Evolutionary conservation across 305 asterid species (phyloP), one percentile per base, ranked within the genome.

Genomic region (Coffea humblotiana): DNA sequence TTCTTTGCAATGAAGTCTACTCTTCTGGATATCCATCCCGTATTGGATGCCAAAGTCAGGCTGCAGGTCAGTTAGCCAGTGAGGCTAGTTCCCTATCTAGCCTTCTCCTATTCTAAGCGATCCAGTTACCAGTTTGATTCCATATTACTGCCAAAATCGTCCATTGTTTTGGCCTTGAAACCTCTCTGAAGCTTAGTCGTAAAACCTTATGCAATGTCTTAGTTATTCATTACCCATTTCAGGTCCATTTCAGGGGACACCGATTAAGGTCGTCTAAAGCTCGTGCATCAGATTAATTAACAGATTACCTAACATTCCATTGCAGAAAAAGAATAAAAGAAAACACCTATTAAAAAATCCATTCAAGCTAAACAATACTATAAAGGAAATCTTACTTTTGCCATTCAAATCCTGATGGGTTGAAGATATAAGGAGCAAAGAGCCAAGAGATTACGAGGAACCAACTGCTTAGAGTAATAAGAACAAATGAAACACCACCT

Each of bases 401-500:
- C 99, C 99, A 96, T 79, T 96, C 99, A 79, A 96, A 96, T 79
- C 99, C 98, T 77, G 99, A 96, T 71, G 99, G 99, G 84, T 96
- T 96, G 90, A 96, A 96, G 81, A 96, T 90, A 78, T 94, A 96
- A 23, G 99, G 99, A 49, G 99, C 98, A 77, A 93, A 96, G 80
- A 96, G 97, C 98, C 98, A 96, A 67, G 98, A 96, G 81, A 96
- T 87, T 77, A 96, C 99, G 82, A 96, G 96, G 86, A 96, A 92
- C 99, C 98, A 96, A 86, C 98, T 96, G 92, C 98, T 94, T 72
- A 94, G 72, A 81, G 96, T 96, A 80, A 94, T 54, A 56, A 96
- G 89, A 84, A 96, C 47, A 88, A 80, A 93, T 65, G 98, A 87
- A 82, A 88, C 85, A 79, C 97, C 90, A 80, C 97, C 92, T 71